These are phyloP conservation scores for Ogataea haglerorum DNA, from an alignment of 805 yeast genomes.

Conservation along the genomic window DNA sequence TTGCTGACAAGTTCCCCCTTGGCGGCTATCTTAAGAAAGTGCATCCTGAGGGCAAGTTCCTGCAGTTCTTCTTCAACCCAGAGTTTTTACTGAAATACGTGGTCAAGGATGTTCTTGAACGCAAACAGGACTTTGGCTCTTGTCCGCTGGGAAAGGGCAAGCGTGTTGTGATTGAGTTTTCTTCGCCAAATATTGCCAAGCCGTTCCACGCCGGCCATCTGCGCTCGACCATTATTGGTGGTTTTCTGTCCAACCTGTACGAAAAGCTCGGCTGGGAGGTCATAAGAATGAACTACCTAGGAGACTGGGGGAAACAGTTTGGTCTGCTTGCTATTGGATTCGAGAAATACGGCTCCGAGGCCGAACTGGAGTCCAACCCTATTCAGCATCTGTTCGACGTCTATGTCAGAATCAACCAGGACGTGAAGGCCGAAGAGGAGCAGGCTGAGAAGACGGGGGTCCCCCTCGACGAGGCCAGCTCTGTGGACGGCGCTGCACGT, in stretches of 20 bases:
- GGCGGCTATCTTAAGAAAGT: constrained; percentile 69
- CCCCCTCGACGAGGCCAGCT: constrained; percentile 40
- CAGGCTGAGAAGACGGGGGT: constrained; percentile 50
- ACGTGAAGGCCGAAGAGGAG: constrained; percentile 62
- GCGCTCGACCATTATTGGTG: constrained; percentile 97
- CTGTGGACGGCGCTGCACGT: constrained; percentile 81
- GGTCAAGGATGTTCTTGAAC: constrained; percentile 61
- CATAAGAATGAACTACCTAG: constrained; percentile 85
- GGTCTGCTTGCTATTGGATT: constrained; percentile 95
- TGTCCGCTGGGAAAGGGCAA: constrained; percentile 71
- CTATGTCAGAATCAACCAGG: constrained; percentile 82
- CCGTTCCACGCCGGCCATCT: constrained; percentile 99
- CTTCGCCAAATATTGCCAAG: constrained; percentile 98
- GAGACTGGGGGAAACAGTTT: constrained; percentile 99
- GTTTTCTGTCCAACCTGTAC: constrained; percentile 84
- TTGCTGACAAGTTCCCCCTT: constrained; percentile 75
- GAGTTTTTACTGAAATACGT: constrained; percentile 64
- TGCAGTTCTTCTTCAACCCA: constrained; percentile 82
- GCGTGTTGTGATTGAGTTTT: constrained; percentile 78
- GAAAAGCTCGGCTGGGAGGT: constrained; percentile 94
- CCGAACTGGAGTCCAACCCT: constrained; percentile 68
- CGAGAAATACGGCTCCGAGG: constrained; percentile 78
- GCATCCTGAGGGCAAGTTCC: constrained; percentile 81
- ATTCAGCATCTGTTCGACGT: constrained; percentile 93
- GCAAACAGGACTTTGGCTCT: constrained; percentile 65